Base-by-base conservation (phyloP, 129 eudicot genomes). In the Chrysanthemum seticuspe region DNA sequence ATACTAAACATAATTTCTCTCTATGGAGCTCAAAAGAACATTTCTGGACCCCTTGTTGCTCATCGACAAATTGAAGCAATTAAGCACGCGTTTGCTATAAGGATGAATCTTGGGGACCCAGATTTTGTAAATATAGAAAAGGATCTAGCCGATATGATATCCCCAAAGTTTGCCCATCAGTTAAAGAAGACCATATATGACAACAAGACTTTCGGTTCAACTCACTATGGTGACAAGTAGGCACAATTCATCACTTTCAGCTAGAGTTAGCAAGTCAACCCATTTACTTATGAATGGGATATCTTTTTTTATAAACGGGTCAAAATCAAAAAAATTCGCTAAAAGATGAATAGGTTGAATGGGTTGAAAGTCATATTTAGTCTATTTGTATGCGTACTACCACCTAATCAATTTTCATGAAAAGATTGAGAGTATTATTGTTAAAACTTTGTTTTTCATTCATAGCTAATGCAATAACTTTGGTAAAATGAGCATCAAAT, bases 101-200 rank as follows among this genome's bases (percentile, higher is more conserved):
- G 85, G 47, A 77, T 79, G 83, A 79, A 76, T 69, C 87, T 82
- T 59, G 89, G 87, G 14, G 92, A 84, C 74, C 92, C 89, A 5
- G 87, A 81, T 76, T 84, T 73, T 71, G 87, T 76, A 6, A 25
- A 84, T 18, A 62, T 67, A 7, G 70, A 53, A 9, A 34, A 65
- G n/a, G 82, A 79, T 3, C 31, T 84, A 48, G 68, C 53, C 9
- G 80, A 74, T 72, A 87, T 87, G 88, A 31, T 79, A 74, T 87
- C 88, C 10, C 73, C 76, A 15, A 15, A 72, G 21, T 75, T 80
- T 65, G 91, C 88, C 11, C 58, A 77, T n/a, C 72, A 75, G 21
- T 47, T 86, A 59, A 81, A 82, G 74, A 78, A 55, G 34, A 65
- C 74, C n/a, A 83, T 83, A 58, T 18, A 34, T 19, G 91, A 86